Base-by-base conservation (phyloP, 2,329 filamentous ascomycete species). In the Phialocephala sp. region DNA sequence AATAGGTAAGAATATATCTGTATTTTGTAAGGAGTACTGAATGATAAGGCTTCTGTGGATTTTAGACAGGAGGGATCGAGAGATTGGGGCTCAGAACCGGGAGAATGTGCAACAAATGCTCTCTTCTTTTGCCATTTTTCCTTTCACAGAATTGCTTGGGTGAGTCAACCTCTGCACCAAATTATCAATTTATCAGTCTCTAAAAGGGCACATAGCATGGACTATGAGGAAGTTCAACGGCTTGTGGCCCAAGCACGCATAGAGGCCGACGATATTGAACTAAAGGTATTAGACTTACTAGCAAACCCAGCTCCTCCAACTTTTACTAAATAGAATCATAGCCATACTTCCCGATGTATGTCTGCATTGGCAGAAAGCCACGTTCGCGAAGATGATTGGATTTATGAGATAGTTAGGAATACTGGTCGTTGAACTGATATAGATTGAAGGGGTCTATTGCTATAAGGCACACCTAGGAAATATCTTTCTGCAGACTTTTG, bases 301-400 rank as follows among this genome's bases (percentile, higher is more conserved):
- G 20, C 47, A 2, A 32, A 22, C 22, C 32, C 12, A 12, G 14
- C n/a, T n/a, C n/a, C n/a, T n/a, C n/a, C n/a, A 12, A 18, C 47
- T 27, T 20, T 9, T 11, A 15, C 65, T 68, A 39, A 69, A 66
- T 27, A 15, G 14, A 27, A 50, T 39, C 11, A 12, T 60, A 76
- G 86, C 83, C 85, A 37, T 89, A 89, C 73, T 89, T 89, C 66
- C 85, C 85, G 52, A 73, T 89, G 83, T 89, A 89, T 74, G 84
- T 89, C 43, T 88, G 85, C 68, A 88, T 89, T 70, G 87, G 87
- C 58, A 81, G 82, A 68, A 89, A 89, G 69, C 83, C 84, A 63
- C 79, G 76, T 14, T 67, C 70, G n/a, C n/a, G n/a, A n/a, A n/a
- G n/a, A n/a, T n/a, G n/a, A n/a, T n/a, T n/a, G n/a, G n/a, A n/a